Conservation (phyloP, 2,329 filamentous ascomycete species). For the Stagonosporopsis cucurbitacearum region DNA sequence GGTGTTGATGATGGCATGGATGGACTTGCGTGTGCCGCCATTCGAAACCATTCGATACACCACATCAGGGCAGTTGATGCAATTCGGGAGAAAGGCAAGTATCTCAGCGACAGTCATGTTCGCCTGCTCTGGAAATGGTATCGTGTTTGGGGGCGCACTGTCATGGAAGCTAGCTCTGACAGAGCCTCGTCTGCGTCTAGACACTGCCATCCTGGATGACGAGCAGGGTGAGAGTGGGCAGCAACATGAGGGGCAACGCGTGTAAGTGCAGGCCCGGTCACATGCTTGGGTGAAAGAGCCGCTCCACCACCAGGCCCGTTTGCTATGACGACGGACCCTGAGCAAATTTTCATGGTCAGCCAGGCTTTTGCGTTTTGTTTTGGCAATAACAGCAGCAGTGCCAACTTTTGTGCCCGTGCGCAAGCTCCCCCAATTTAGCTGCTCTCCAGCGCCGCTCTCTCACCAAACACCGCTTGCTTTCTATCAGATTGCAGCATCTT, state of each 20-base stretch:
- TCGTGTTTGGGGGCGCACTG: conserved; percentile 13
- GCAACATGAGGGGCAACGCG: background rate
- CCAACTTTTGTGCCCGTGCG: conserved; percentile 18
- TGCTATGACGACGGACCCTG: background rate
- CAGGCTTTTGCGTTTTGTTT: conserved; percentile 14
- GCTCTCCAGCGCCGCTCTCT: background rate
- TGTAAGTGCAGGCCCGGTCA: background rate
- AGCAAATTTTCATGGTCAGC: conserved; percentile 4
- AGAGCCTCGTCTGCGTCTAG: background rate
- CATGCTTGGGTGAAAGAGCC: background rate
- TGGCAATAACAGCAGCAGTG: conserved; percentile 8
- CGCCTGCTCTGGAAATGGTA: conserved; percentile 22
- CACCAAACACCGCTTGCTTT: background rate
- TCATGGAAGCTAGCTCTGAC: conserved; percentile 11
- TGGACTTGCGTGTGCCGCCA: conserved; percentile 10
- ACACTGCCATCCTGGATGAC: background rate
- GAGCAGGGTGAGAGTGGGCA: background rate
- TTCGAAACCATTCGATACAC: conserved; percentile 35
- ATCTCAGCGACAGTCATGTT: conserved; percentile 34
- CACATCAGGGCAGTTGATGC: conserved; percentile 27
- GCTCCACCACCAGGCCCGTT: background rate
- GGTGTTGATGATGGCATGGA: conserved; percentile 28
- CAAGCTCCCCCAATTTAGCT: conserved; percentile 6
- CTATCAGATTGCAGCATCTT: background rate
- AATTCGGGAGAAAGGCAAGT: conserved; percentile 32